A percentile compares a stretch with the other conserved stretches of the same genome.
Conservation (phyloP, 1,284 basidiomycete genomes). For the Ganoderma lingzhi region DNA sequence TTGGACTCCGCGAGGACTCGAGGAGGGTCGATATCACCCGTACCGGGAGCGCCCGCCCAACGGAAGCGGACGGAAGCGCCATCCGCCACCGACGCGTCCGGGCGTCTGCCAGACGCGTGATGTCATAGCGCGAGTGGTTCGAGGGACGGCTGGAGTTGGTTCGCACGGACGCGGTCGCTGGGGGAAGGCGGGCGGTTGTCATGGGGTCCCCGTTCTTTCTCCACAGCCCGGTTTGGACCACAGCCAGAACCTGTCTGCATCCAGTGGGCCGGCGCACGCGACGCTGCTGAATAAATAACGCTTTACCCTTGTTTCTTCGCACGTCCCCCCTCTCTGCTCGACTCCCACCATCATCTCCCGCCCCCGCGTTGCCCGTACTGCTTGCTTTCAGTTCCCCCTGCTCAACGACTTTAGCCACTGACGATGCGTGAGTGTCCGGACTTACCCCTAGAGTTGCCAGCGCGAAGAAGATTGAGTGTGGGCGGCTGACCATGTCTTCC, state of each 20-base stretch:
- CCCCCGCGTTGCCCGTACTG: slow-evolving; percentile 1
- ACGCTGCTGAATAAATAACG: slow-evolving; percentile 19
- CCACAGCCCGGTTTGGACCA: slow-evolving; percentile 14
- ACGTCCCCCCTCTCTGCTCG: slow-evolving; percentile 23
- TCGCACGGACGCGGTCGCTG: slow-evolving; percentile 3
- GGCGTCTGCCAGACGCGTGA: slow-evolving; percentile 27
- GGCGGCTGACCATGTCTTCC: not conserved
- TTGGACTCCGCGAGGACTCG: not conserved
- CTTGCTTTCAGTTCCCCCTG: not conserved
- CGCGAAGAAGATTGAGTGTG: not conserved
- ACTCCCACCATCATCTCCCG: slow-evolving; percentile 18
- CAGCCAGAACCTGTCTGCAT: slow-evolving; percentile 6
- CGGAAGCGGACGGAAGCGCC: not conserved
- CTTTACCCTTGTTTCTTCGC: slow-evolving; percentile 18
- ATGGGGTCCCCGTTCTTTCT: slow-evolving; percentile 21
- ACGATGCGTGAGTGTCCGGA: slow-evolving; percentile 37
- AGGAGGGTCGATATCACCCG: not conserved
- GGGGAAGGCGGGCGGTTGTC: slow-evolving; percentile 22
- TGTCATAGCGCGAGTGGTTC: slow-evolving; percentile 18
- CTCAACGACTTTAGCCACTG: slow-evolving; percentile 37
- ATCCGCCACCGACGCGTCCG: slow-evolving; percentile 36
- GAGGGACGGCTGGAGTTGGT: not conserved
- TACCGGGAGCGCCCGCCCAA: not conserved
- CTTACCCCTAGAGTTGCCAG: not conserved
- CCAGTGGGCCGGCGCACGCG: slow-evolving; percentile 4